Evolutionary conservation across 306 rosid species (phyloP).

Genomic region (Castanopsis chinensis): DNA sequence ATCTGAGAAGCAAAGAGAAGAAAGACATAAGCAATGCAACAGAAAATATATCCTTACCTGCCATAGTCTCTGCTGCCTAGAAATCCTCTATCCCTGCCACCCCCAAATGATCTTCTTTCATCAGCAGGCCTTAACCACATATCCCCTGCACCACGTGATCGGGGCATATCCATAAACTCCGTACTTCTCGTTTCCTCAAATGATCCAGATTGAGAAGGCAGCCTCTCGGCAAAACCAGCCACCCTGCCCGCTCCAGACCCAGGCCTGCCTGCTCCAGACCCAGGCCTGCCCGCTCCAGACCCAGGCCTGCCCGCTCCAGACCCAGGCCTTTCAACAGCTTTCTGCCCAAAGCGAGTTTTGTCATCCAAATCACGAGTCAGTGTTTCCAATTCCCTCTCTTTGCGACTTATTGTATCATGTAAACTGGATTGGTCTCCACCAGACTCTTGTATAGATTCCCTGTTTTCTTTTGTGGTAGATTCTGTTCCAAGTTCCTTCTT

Average conservation of each 20-base stretch:
- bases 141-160: constrained; percentile 78
- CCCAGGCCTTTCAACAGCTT: constrained; percentile 82
- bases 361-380: constrained; percentile 75
- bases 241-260: constrained; percentile 9
- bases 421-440: constrained; percentile 42
- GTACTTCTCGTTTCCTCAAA: constrained; percentile 68
- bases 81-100: constrained; percentile 78
- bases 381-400: constrained; percentile 70
- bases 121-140: constrained; percentile 62
- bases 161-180: constrained; percentile 72
- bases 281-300: constrained; percentile 61
- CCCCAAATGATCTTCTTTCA: constrained; percentile 67
- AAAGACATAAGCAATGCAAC: constrained; percentile 8
- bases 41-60: constrained; percentile 51
- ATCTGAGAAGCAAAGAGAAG: background rate
- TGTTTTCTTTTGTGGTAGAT: constrained; percentile 31
- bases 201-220: constrained; percentile 72
- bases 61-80: constrained; percentile 59
- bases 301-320: constrained; percentile 73
- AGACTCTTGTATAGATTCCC: constrained; percentile 48
- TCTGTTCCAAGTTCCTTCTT: constrained; percentile 65
- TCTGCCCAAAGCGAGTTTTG: constrained; percentile 92
- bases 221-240: constrained; percentile 56
- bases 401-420: constrained; percentile 30
- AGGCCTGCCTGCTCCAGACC: constrained; percentile 8